These are phyloP conservation scores for Salisapilia sapeloensis DNA, from an alignment of 352 stramenopile genomes.

Conservation along the genomic window DNA sequence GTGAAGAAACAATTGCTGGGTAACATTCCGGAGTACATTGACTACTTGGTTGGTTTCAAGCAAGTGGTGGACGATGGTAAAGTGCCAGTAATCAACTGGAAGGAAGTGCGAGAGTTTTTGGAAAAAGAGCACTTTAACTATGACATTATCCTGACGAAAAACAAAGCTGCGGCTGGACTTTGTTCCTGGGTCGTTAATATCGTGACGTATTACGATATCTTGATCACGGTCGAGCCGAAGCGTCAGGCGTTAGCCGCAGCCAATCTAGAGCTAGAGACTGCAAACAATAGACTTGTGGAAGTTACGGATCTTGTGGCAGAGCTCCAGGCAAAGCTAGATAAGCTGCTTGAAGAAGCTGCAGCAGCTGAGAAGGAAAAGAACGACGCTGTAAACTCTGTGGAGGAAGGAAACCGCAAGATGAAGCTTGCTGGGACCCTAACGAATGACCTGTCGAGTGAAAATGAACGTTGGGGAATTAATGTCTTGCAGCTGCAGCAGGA, in stretches of 20 bases:
- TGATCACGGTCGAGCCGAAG: slow-evolving; percentile 91
- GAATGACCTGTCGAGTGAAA: slow-evolving; percentile 90
- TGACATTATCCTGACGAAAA: slow-evolving; percentile 90
- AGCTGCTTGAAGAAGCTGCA: slow-evolving; percentile 79
- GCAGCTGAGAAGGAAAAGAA: slow-evolving; percentile 88
- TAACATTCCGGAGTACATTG: slow-evolving; percentile 93
- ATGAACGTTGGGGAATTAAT: slow-evolving; percentile 90
- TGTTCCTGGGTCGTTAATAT: slow-evolving; percentile 94
- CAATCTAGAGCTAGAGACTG: slow-evolving; percentile 81
- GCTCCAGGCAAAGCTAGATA: slow-evolving; percentile 86
- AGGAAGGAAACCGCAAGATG: slow-evolving; percentile 88
- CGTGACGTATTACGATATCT: slow-evolving; percentile 94
- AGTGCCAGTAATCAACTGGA: slow-evolving; percentile 86
- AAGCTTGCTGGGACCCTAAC: slow-evolving; percentile 90
- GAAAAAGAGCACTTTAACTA: slow-evolving; percentile 92
- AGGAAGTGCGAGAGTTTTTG: slow-evolving; percentile 87
- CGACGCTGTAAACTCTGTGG: slow-evolving; percentile 84
- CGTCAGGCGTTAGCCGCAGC: slow-evolving; percentile 81
- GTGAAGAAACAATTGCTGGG: slow-evolving; percentile 90
- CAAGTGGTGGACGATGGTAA: slow-evolving; percentile 87
- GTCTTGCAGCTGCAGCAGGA: slow-evolving; percentile 85
- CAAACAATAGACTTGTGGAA: slow-evolving; percentile 78
- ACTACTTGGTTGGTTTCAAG: slow-evolving; percentile 89
- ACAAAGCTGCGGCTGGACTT: slow-evolving; percentile 86
- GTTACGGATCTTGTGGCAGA: slow-evolving; percentile 86